phyloP scores from a whole-genome alignment of 2,329 filamentous ascomycete species.

The Talaromyces piceae region DNA sequence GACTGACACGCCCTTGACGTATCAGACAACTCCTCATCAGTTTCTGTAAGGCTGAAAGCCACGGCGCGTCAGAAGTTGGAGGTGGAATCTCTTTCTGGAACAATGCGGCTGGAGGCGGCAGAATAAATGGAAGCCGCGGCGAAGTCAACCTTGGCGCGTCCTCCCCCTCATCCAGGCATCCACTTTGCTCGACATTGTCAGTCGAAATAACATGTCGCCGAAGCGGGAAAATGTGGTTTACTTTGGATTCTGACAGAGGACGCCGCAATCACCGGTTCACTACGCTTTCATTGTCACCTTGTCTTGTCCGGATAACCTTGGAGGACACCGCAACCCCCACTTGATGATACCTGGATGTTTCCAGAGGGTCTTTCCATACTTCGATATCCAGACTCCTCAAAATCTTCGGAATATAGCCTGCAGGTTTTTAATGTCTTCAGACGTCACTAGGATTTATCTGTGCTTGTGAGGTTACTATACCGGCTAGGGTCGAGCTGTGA shows the following conservation, averaged over 20 bases:
- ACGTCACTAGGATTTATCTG: not conserved
- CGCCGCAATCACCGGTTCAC: not conserved
- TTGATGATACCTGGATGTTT: not conserved
- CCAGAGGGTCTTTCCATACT: not conserved
- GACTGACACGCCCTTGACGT: not conserved
- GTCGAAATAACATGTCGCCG: not conserved
- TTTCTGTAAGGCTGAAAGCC: not conserved
- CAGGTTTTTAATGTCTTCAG: not conserved
- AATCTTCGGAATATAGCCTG: not conserved
- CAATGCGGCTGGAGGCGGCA: not conserved
- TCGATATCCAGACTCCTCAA: not conserved
- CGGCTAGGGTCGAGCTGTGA: not conserved
- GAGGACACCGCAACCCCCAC: slow-evolving; percentile 9
- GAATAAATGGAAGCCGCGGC: not conserved
- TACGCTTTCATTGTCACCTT: not conserved
- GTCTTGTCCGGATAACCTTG: slow-evolving; percentile 2
- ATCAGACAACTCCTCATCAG: not conserved
- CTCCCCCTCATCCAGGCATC: not conserved
- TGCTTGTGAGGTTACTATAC: not conserved
- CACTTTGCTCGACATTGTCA: not conserved
- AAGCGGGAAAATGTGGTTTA: not conserved
- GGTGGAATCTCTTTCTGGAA: not conserved
- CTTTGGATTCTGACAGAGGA: not conserved
- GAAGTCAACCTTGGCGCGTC: not conserved
- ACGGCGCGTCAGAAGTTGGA: not conserved